phyloP scores from a whole-genome alignment of 2,329 filamentous ascomycete genomes.

The Stagonosporopsis rhizophila region DNA sequence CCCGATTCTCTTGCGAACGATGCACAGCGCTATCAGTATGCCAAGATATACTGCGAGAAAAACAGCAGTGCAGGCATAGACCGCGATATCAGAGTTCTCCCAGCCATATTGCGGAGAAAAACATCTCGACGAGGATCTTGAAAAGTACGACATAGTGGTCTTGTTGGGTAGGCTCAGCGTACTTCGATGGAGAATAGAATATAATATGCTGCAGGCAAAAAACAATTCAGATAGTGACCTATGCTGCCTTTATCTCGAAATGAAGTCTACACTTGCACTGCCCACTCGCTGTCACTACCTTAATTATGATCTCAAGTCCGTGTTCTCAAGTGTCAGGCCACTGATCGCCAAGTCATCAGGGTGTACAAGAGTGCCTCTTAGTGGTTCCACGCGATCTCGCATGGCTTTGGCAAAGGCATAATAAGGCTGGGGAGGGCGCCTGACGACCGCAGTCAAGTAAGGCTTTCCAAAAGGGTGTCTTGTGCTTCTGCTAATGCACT shows the following conservation, averaged over 20 bases:
- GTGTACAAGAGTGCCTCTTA: constrained; percentile 5
- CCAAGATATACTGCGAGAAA: constrained; percentile 26
- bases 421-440: constrained; percentile 8
- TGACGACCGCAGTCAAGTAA: neutral
- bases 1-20: constrained; percentile 27
- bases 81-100: neutral
- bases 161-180: neutral
- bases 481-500: neutral
- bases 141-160: neutral
- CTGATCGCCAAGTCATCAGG: neutral
- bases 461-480: neutral
- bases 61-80: constrained; percentile 2
- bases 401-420: neutral
- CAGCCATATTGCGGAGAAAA: neutral
- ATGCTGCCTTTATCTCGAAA: neutral
- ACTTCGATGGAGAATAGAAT: neutral
- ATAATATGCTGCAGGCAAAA: neutral
- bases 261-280: constrained; percentile 1
- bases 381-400: neutral
- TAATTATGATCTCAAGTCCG: neutral
- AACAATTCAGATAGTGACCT: neutral
- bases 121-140: constrained; percentile 5
- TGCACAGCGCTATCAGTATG: constrained; percentile 23
- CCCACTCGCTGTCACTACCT: constrained; percentile 8
- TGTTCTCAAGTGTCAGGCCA: neutral